A percentile compares a stretch with the other conserved stretches of the same genome.
These are phyloP conservation scores for Sugiyamaella mastotermitis DNA, from an alignment of 805 yeast genomes.

Conservation along the genomic window DNA sequence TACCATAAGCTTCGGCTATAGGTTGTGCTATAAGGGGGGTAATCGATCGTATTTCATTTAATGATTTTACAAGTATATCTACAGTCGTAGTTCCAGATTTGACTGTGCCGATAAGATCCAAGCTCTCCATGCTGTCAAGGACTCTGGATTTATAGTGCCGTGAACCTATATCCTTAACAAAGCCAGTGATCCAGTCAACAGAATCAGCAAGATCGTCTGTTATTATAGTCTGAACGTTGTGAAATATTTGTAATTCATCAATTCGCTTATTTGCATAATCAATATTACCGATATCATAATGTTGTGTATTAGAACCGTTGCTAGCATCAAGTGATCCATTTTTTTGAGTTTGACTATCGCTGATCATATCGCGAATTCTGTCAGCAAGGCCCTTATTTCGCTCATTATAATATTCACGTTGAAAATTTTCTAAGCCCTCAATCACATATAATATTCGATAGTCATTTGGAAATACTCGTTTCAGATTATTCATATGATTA, in stretches of 20 bases:
- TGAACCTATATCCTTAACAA: slow-evolving; percentile 12
- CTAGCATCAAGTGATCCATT: neutral
- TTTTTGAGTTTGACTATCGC: neutral
- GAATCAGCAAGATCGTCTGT: no score
- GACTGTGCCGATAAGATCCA: slow-evolving; percentile 11
- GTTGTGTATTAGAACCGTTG: no score
- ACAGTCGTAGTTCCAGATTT: slow-evolving; percentile 13
- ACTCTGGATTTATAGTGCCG: slow-evolving; percentile 10
- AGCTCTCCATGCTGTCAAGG: neutral
- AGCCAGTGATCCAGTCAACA: slow-evolving; percentile 15
- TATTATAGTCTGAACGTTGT: no score
- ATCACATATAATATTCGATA: slow-evolving; percentile 14
- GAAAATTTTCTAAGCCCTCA: slow-evolving; percentile 11
- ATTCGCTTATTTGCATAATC: no score
- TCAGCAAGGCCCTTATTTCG: slow-evolving; percentile 10
- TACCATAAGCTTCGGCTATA: slow-evolving; percentile 11
- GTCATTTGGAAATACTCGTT: no score
- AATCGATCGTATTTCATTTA: slow-evolving; percentile 18
- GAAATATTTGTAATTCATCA: no score
- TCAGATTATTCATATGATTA: no score
- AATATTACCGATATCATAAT: no score
- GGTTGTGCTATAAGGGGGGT: slow-evolving; percentile 16
- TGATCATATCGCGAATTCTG: slow-evolving; percentile 12
- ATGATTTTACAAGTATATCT: slow-evolving; percentile 13
- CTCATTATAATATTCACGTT: slow-evolving; percentile 8